Evolutionary conservation across 202 grass and related monocot species (phyloP).

Genomic region (Panicum hallii): DNA sequence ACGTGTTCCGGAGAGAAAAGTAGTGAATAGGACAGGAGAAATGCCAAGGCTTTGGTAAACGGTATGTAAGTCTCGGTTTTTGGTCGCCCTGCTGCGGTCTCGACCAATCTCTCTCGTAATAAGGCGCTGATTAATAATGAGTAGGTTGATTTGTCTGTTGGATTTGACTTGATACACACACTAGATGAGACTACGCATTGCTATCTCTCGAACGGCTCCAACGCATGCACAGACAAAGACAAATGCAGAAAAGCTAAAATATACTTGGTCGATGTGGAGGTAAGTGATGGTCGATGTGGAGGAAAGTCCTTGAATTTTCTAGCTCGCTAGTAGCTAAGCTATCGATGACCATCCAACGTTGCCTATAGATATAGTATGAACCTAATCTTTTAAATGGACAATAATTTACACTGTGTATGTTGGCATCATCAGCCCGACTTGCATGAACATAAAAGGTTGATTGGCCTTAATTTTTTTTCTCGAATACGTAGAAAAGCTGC

Average conservation of each 20-base stretch:
- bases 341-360: too few species aligned
- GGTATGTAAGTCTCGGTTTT: slow-evolving; percentile 11
- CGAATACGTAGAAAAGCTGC: too few species aligned
- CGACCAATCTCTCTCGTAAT: not conserved
- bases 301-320: too few species aligned
- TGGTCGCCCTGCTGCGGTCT: not conserved
- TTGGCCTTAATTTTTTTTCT: too few species aligned
- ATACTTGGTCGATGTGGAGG: too few species aligned
- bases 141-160: slow-evolving; percentile 16
- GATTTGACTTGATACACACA: not conserved
- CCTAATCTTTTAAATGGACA: too few species aligned
- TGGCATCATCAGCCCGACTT: too few species aligned
- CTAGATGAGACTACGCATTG: not conserved
- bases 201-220: not conserved
- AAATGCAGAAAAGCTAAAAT: slow-evolving; percentile 1
- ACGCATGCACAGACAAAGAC: not conserved
- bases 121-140: not conserved
- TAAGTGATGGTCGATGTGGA: too few species aligned
- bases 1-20: slow-evolving; percentile 23
- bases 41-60: slow-evolving; percentile 38
- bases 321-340: too few species aligned
- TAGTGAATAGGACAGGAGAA: slow-evolving; percentile 10
- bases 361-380: too few species aligned
- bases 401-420: too few species aligned
- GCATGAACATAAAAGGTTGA: too few species aligned